These are phyloP conservation scores for Cryphonectria japonica DNA, from an alignment of 2,329 filamentous ascomycete species.

Conservation along the genomic window DNA sequence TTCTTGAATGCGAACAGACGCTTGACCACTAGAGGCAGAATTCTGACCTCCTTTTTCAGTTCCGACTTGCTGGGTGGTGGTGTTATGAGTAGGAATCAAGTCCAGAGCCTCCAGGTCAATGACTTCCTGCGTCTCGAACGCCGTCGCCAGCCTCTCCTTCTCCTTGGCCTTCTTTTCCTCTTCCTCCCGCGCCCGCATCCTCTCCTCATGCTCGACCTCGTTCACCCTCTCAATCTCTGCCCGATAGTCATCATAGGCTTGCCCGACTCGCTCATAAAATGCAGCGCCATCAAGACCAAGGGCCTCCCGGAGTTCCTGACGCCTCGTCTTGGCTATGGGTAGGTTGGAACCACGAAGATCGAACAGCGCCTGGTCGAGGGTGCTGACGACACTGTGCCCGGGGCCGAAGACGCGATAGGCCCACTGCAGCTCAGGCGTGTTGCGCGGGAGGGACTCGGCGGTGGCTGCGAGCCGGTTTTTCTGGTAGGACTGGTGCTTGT, in stretches of 20 bases:
- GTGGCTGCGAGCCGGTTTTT: background rate
- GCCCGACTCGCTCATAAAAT: background rate
- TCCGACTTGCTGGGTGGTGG: background rate
- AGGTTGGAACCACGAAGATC: background rate
- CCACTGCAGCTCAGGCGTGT: constrained; percentile 10
- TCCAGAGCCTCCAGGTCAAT: background rate
- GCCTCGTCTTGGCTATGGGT: background rate
- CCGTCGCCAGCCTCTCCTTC: background rate
- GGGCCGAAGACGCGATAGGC: constrained; percentile 27
- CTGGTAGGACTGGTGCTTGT: background rate
- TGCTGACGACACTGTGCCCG: background rate
- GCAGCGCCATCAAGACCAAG: background rate
- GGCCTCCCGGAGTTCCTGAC: background rate
- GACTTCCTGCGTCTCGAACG: background rate
- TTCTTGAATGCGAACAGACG: background rate
- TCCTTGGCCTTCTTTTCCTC: background rate
- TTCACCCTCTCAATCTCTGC: constrained; percentile 21
- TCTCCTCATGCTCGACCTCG: background rate
- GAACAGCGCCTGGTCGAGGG: background rate
- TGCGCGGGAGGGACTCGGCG: constrained; percentile 1
- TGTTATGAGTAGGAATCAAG: background rate
- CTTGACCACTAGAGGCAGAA: background rate
- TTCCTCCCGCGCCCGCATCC: background rate
- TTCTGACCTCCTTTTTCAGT: background rate
- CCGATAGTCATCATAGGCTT: constrained; percentile 7